Base-by-base conservation (phyloP, 768 basidiomycete species). In the Calocybe cyanea region DNA sequence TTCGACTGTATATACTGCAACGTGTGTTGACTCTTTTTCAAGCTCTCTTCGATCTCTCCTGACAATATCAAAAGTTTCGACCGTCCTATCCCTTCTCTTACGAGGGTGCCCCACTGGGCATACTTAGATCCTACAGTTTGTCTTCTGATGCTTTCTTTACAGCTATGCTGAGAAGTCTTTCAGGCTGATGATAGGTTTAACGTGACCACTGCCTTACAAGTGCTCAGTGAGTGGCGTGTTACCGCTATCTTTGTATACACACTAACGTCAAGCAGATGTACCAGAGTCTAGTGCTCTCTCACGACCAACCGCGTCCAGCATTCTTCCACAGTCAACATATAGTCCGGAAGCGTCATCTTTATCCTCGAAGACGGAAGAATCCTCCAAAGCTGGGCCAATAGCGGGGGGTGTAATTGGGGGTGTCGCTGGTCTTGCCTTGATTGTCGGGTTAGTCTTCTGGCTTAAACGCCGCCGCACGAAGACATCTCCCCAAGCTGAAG, bases 321-420 rank as follows among this genome's bases (percentile, higher is more conserved):
- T 49, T 10, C 33, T 49, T 10, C 32, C 64, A 9, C 31, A 57
- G 15, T 32, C 62, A 14, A 64, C n/a, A n/a, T n/a, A n/a, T n/a
- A n/a, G n/a, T n/a, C n/a, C 68, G 4, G 39, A 49, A 18, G 43
- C 57, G 19, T 40, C 48, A 7, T n/a, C 36, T 3, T 37, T 53
- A 15, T 7, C 51, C 11, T 35, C 62, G 6, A 46, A 38, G 15
- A 40, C 25, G 7, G 40, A 49, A n/a, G 53, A 51, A 21, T 53
- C 58, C 18, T 57, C 61, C 7, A 62, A 71, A 41, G 67, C 70
- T 1, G 76, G 75, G 1, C 67, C 76, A n/a, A 83, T 85, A 30
- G 79, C 76, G 0, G 83, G 83, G 33, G 83, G 84, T n/a, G 76
- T 78, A 5, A 67, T 82, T 6, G 80, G 79, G 2, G 79, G 75